Evolutionary conservation across 2,329 filamentous ascomycete species (phyloP).

Genomic region (Penicillium sp.): DNA sequence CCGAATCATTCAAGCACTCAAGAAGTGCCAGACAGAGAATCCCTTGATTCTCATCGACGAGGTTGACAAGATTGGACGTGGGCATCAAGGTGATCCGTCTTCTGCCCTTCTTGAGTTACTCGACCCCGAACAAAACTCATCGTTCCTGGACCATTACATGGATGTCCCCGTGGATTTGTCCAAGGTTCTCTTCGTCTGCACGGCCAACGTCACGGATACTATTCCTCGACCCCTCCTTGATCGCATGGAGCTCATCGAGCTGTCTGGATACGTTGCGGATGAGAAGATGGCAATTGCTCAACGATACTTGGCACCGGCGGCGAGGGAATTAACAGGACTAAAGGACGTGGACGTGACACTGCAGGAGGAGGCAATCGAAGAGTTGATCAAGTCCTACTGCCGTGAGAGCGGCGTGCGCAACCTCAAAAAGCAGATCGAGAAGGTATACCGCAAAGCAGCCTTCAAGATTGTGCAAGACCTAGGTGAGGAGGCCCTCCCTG

Average conservation of each 20-base stretch:
- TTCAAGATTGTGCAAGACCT: constrained; percentile 95
- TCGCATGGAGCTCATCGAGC: constrained; percentile 94
- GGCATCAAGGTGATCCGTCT: constrained; percentile 92
- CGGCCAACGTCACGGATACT: constrained; percentile 97
- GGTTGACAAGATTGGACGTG: constrained; percentile 94
- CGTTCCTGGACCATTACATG: constrained; percentile 97
- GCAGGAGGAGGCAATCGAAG: constrained; percentile 79
- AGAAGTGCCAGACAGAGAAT: constrained; percentile 99
- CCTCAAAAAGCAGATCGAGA: constrained; percentile 98
- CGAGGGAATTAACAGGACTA: constrained; percentile 88
- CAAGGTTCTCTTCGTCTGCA: constrained; percentile 97
- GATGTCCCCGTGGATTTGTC: constrained; percentile 96
- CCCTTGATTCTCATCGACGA: constrained; percentile 95
- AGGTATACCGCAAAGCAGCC: constrained; percentile 95
- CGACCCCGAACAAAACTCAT: constrained; percentile 94
- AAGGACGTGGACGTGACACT: constrained; percentile 88
- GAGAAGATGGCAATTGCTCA: constrained; percentile 99
- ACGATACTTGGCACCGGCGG: constrained; percentile 81
- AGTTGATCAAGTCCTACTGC: constrained; percentile 97
- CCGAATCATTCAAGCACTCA: constrained; percentile 94
- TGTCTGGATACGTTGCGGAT: constrained; percentile 93
- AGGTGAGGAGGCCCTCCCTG: constrained; percentile 74
- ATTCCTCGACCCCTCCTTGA: constrained; percentile 91
- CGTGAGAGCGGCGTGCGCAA: constrained; percentile 96
- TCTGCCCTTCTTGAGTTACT: constrained; percentile 89